Evolutionary conservation across 2,329 filamentous ascomycete genomes (phyloP).

Genomic region (Thelonectria olida): DNA sequence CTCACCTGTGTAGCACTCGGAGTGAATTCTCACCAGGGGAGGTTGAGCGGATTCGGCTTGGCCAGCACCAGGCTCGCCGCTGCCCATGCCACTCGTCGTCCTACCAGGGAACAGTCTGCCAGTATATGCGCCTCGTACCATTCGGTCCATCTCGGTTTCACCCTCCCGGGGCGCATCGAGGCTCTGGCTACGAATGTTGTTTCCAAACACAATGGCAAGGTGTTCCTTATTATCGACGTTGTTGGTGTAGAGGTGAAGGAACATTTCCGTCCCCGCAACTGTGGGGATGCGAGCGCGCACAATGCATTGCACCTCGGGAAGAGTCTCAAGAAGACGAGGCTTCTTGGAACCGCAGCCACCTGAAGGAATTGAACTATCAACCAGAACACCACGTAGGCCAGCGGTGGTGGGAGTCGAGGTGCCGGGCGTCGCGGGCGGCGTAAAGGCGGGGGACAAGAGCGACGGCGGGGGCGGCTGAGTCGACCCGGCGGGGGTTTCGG

Average conservation of each 20-base stretch:
- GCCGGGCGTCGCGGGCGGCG: constrained; percentile 73
- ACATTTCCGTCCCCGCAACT: constrained; percentile 93
- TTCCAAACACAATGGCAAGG: constrained; percentile 94
- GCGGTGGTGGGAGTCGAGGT: constrained; percentile 59
- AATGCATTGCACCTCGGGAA: constrained; percentile 91
- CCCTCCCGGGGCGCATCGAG: constrained; percentile 77
- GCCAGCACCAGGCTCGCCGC: constrained; percentile 40
- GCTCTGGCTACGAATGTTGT: constrained; percentile 77
- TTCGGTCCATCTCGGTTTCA: constrained; percentile 88
- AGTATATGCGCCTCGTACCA: constrained; percentile 93
- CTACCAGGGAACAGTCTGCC: constrained; percentile 88
- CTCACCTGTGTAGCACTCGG: constrained; percentile 98
- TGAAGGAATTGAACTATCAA: constrained; percentile 66
- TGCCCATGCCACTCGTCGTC: constrained; percentile 73
- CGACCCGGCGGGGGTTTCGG: constrained; percentile 27
- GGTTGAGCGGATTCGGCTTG: constrained; percentile 24
- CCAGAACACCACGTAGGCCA: constrained; percentile 63
- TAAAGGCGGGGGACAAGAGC: constrained; percentile 87
- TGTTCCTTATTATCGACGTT: constrained; percentile 95
- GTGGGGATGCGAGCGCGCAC: constrained; percentile 96
- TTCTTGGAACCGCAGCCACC: constrained; percentile 70
- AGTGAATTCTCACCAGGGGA: constrained; percentile 93
- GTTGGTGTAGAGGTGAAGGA: constrained; percentile 93
- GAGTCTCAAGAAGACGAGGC: constrained; percentile 76
- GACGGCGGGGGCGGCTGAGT: constrained; percentile 63